Evolutionary conservation across 768 basidiomycete species (phyloP), one percentile per base, ranked within the genome.

Genomic region (Kwoniella newhampshirensis): DNA sequence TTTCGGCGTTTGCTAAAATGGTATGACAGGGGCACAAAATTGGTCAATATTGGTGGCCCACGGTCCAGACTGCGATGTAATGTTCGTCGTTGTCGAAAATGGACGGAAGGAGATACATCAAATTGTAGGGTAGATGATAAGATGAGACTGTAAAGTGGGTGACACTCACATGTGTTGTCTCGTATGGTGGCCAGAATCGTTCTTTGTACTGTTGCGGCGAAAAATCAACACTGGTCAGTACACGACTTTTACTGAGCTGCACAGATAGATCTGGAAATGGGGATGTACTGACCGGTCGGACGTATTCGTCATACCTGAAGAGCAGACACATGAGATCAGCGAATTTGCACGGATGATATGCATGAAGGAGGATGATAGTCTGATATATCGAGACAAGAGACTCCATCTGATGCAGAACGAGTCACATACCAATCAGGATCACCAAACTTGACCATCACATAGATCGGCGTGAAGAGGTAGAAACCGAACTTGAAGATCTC

Each of bases 401-500:
- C 32, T 32, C 32, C 32, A 32, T 6, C 32, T 32, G 11, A 15
- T n/a, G n/a, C n/a, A n/a, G n/a, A n/a, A n/a, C n/a, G n/a, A n/a
- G n/a, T 21, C 37, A 67, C 69, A 52, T 20, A 72, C 71, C 71
- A 73, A 28, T 66, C 66, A 37, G 71, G 71, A 60, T 73, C 71
- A 51, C 71, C 66, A 40, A 70, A 73, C 46, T 70, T 73, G 53
- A 65, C 61, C 71, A 73, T 73, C 20, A 61, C 45, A 23, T 54
- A 59, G 25, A 73, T 65, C 8, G 71, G 71, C 55, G 68, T 68
- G 65, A 73, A 73, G 62, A 73, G 57, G 67, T 73, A 73, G 42
- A 70, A 66, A 9, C 71, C 71, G 57, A 73, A 73, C 50, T 66
- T 68, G 57, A 70, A 58, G 44, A 73, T 67, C 57, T 73, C 71